Base-by-base conservation (phyloP, 108 stramenopile genomes). In the Skeletonema costatum region DNA sequence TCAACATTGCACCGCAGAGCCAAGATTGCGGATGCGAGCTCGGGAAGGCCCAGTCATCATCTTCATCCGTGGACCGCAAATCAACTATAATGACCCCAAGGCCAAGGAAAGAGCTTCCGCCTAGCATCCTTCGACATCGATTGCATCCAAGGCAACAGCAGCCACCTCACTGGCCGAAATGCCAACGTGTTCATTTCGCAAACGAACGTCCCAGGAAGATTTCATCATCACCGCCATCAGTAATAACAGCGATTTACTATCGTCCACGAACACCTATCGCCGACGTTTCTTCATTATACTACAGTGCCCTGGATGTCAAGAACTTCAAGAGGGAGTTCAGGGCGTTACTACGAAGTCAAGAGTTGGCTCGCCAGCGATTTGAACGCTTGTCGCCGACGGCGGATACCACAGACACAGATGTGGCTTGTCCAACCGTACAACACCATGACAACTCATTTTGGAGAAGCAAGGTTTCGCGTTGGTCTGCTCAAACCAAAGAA, bases 301-400 rank as follows among this genome's bases (percentile, higher is more conserved):
- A 75, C 41, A 46, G 64, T 8, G 48, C 75, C 5, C 1, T 32
- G 32, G 75, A 75, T n/a, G 36, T 67, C 8, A 19, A 32, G 16
- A 50, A 11, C 30, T 75, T 75, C 38, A 75, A 68, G 44, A 32
- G 56, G 4, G 75, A 75, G 60, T 75, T 66, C 39, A 64, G 75
- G 11, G 46, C 66, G 2, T 60, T 68, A 14, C 7, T 68, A 4
- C 39, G 51, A 32, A 44, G 30, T 5, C 62, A 64, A 29, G 16
- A 32, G 19, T 48, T 48, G 46, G 16, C 46, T 12, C 44, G 51
- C 32, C 46, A 51, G 60, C 31, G n/a, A 11, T 35, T 31, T 7
- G 46, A 48, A n/a, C 46, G 46, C 12, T 48, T n/a, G 13, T 48
- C 46, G 3, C 0, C 46, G 3, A 48, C 46, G 46, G 13, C 8